A percentile compares a stretch with the other conserved stretches of the same genome.
phyloP scores from a whole-genome alignment of 2,329 filamentous ascomycete genomes.

The Acephala macrosclerotiorum region DNA sequence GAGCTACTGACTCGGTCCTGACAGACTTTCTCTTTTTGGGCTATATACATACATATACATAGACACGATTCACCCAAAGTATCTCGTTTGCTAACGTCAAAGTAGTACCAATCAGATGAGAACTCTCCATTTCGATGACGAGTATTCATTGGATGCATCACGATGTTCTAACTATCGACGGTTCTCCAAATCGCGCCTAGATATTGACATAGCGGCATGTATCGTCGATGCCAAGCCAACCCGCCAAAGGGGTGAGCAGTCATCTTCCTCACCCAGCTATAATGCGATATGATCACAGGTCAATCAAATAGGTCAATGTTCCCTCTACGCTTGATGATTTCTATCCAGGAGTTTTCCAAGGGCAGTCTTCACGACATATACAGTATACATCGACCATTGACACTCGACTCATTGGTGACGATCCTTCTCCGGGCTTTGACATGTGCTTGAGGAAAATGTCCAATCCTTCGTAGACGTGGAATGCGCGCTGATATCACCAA shows the following conservation, averaged over 20 bases:
- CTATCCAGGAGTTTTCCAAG: too few relatives aligned
- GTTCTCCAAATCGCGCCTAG: not conserved
- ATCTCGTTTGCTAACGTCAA: not conserved
- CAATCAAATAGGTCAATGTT: too few relatives aligned
- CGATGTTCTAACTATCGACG: not conserved
- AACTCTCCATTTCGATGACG: not conserved
- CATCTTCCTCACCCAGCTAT: too few relatives aligned
- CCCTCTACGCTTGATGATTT: too few relatives aligned
- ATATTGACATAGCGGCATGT: constrained; percentile 8
- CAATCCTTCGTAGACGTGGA: too few relatives aligned
- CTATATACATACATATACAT: too few relatives aligned
- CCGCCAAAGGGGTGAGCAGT: too few relatives aligned
- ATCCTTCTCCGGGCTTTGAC: too few relatives aligned
- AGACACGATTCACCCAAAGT: not conserved
- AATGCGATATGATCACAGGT: too few relatives aligned
- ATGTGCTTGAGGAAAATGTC: not conserved
- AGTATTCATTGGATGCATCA: not conserved
- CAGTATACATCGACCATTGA: too few relatives aligned
- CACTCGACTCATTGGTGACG: too few relatives aligned
- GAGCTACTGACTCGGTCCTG: constrained; percentile 2
- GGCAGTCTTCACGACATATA: too few relatives aligned
- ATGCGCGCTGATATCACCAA: not conserved
- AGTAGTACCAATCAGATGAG: not conserved
- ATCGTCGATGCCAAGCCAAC: not conserved
- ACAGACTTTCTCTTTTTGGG: not conserved